These are phyloP conservation scores for Endogone sp. DNA, from an alignment of 192 early-diverging fungal species.

Conservation along the genomic window DNA sequence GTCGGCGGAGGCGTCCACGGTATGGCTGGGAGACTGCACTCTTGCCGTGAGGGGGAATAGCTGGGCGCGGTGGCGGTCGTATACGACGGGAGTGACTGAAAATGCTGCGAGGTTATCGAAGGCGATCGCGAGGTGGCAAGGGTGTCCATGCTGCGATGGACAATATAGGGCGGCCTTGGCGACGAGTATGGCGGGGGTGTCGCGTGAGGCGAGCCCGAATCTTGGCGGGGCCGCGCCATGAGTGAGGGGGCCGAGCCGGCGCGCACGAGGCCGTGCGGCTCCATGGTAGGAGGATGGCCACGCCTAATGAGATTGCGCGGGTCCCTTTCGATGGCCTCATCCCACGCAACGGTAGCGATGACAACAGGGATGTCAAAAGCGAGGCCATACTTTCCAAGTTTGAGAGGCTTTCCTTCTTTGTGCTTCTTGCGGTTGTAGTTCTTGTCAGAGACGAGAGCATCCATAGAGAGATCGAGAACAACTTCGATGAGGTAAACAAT, in stretches of 20 bases:
- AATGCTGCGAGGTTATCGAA: background rate
- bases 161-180: background rate
- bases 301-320: background rate
- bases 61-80: too few species aligned
- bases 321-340: background rate
- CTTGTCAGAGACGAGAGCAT: background rate
- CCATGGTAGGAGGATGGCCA: background rate
- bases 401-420: background rate
- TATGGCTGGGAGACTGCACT: background rate
- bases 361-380: background rate
- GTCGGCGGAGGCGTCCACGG: background rate
- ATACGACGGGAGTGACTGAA: background rate
- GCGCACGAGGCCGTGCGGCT: too few species aligned
- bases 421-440: background rate
- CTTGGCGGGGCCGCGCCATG: background rate
- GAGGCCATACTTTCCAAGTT: background rate
- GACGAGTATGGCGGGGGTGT: background rate
- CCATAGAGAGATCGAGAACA: conserved; percentile 15
- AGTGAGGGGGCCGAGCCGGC: background rate
- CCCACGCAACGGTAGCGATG: background rate
- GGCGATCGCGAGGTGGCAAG: background rate
- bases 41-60: background rate
- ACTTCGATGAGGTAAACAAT: conserved; percentile 20
- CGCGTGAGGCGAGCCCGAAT: background rate
- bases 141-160: background rate